phyloP scores from a whole-genome alignment of 768 basidiomycete genomes.

The Dendrothele bispora region DNA sequence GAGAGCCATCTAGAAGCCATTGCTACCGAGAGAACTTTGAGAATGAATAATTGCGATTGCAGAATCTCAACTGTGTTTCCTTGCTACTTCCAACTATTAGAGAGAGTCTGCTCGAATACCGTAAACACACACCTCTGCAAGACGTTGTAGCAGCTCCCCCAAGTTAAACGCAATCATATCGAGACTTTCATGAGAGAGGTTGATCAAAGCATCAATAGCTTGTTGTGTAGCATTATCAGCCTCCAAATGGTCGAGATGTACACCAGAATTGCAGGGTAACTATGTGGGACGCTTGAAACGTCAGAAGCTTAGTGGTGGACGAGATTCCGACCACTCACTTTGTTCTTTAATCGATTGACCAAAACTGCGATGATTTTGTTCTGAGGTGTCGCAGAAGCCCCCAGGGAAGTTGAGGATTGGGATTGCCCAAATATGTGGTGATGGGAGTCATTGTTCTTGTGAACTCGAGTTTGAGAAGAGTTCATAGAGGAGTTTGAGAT shows the following conservation, averaged over 20 bases:
- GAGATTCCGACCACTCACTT: conserved; percentile 44
- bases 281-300: conserved; percentile 28
- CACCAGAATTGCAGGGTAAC: conserved; percentile 87
- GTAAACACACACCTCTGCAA: conserved; percentile 69
- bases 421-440: conserved; percentile 31
- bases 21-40: conserved; percentile 77
- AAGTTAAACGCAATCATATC: conserved; percentile 81
- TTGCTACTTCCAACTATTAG: conserved; percentile 48
- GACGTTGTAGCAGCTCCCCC: conserved; percentile 72
- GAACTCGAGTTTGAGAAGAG: conserved; percentile 43
- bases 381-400: conserved; percentile 56
- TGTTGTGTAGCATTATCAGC: conserved; percentile 73
- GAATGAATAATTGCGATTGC: conserved; percentile 83
- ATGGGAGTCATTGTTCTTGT: conserved; percentile 65
- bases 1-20: conserved; percentile 77
- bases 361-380: conserved; percentile 81
- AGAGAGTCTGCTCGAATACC: conserved; percentile 49
- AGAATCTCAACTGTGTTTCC: conserved; percentile 67
- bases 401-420: conserved; percentile 27
- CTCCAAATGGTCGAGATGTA: conserved; percentile 71
- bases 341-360: conserved; percentile 78
- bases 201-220: conserved; percentile 77
- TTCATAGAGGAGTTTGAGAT: conserved; percentile 28
- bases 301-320: conserved; percentile 5
- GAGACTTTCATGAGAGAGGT: conserved; percentile 73